phyloP scores from a whole-genome alignment of 2,329 filamentous ascomycete species.

The Fusarium lateritium region DNA sequence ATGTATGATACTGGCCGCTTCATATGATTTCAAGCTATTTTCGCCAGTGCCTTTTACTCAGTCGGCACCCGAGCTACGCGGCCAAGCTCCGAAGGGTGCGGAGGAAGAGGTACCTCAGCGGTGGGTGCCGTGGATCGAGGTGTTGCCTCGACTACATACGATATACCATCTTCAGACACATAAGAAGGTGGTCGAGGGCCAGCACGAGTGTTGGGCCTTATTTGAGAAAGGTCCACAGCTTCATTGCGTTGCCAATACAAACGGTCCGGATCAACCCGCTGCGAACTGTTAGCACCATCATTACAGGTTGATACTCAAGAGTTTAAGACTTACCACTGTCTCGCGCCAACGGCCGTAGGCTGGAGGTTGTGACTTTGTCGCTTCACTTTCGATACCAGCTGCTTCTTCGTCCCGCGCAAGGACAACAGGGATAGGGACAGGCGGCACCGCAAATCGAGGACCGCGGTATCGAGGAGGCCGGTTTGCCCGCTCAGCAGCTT shows the following conservation, averaged over 20 bases:
- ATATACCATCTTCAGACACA: slow-evolving; percentile 80
- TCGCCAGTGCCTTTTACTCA: slow-evolving; percentile 2
- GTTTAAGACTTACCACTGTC: slow-evolving; percentile 76
- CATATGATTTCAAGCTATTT: neutral
- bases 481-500: slow-evolving; percentile 38
- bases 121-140: slow-evolving; percentile 70
- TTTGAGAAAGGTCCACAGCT: slow-evolving; percentile 47
- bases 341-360: slow-evolving; percentile 89
- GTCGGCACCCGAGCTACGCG: slow-evolving; percentile 43
- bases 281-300: slow-evolving; percentile 28
- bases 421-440: slow-evolving; percentile 81
- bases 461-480: slow-evolving; percentile 65
- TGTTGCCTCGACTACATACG: slow-evolving; percentile 78
- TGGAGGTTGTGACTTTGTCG: slow-evolving; percentile 76
- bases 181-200: slow-evolving; percentile 79
- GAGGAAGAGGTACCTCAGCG: slow-evolving; percentile 60
- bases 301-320: neutral
- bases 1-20: neutral
- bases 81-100: slow-evolving; percentile 65
- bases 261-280: slow-evolving; percentile 84
- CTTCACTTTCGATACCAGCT: slow-evolving; percentile 68
- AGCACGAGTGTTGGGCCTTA: slow-evolving; percentile 45
- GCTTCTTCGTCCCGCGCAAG: slow-evolving; percentile 82
- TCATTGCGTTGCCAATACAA: slow-evolving; percentile 84
- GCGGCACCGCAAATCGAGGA: slow-evolving; percentile 78